These are phyloP conservation scores for Orbilia quercus DNA, from an alignment of 2,329 filamentous ascomycete species.

Conservation along the genomic window DNA sequence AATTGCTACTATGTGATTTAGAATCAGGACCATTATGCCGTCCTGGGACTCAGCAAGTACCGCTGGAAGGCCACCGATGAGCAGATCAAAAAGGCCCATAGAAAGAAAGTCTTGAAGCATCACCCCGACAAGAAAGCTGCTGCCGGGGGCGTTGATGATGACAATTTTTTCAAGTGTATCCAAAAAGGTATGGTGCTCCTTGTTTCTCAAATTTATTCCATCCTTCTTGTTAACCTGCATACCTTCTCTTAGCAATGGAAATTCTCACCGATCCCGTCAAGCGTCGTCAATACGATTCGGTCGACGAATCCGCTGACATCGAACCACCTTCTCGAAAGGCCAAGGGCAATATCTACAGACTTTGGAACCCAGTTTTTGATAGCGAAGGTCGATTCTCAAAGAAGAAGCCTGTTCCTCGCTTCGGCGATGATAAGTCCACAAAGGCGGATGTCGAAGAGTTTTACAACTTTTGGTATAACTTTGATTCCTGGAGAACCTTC, in stretches of 20 bases:
- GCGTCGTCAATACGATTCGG: constrained; percentile 94
- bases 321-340: constrained; percentile 94
- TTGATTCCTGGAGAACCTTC: constrained; percentile 96
- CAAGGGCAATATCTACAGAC: constrained; percentile 93
- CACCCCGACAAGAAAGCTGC: constrained; percentile 99
- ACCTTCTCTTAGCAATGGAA: constrained; percentile 74
- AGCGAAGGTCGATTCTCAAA: constrained; percentile 93
- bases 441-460: constrained; percentile 93
- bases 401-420: constrained; percentile 83
- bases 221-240: constrained; percentile 23
- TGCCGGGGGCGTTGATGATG: constrained; percentile 84
- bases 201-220: not conserved
- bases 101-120: constrained; percentile 99
- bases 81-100: constrained; percentile 98
- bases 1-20: constrained; percentile 62
- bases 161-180: constrained; percentile 99
- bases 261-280: constrained; percentile 90
- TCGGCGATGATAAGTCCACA: constrained; percentile 84
- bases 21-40: constrained; percentile 97
- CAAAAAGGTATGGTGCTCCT: constrained; percentile 72
- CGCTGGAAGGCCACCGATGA: constrained; percentile 93
- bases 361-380: constrained; percentile 91
- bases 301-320: constrained; percentile 92
- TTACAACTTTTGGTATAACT: constrained; percentile 99
- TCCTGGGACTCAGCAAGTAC: constrained; percentile 92